Base-by-base conservation (phyloP, 305 asterid genomes). In the Fraxinus velutina region DNA sequence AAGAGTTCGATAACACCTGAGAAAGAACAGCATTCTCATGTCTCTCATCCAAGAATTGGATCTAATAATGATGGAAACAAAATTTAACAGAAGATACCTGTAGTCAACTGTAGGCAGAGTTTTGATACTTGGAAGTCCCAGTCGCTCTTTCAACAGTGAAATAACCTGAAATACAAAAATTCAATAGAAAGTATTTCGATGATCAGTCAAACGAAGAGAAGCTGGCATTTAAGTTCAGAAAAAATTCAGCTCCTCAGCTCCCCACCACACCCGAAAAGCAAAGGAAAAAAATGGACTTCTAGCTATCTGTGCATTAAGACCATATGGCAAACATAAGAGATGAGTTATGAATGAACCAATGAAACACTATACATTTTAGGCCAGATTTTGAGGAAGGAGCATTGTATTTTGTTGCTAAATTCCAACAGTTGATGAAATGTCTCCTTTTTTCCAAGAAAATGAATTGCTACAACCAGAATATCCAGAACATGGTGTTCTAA, bases 31-130 rank as follows among this genome's bases (percentile, higher is more conserved):
- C 42, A 47, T 1, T 75, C 15, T 24, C 17, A 13, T 13, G 17
- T 12, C 55, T 44, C 55, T 12, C 34, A 55, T 10, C 37, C 57
- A 78, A 34, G n/a, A 24, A 64, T 21, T 34, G 73, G 68, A 34
- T 37, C 81, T 22, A 47, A 81, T 27, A 73, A 76, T 30, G 60
- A 19, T 39, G 27, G 22, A 29, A 33, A 29, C 79, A 70, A 37
- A 64, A 80, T 73, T 55, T 73, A 55, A 79, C 70, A 47, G 75
- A 64, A 84, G 79, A 62, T 89, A 94, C 98, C 89, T 93, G 89
- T 96, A 94, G 87, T 92, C 97, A 87, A 93, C 97, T 64, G 90
- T 88, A 4, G 98, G 97, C 80, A 96, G 99, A 13, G 80, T 89
- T 84, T 94, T 88, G 75, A 80, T 88, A 80, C 81, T 85, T 19